phyloP scores from a whole-genome alignment of 768 basidiomycete genomes.

The Boletus huronensis region DNA sequence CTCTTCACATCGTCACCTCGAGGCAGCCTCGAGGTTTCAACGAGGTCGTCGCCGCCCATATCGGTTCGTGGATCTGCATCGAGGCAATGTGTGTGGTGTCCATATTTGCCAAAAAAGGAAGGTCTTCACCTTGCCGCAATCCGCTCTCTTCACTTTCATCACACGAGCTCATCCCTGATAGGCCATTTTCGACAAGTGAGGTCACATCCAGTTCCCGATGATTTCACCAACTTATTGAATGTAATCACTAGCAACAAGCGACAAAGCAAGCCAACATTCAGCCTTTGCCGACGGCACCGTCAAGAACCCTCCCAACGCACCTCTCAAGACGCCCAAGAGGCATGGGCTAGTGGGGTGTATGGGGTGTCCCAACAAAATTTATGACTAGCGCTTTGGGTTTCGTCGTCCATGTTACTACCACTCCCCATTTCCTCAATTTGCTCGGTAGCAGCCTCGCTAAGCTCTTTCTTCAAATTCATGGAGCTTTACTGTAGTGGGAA shows the following conservation, averaged over 20 bases:
- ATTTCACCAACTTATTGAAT: neutral
- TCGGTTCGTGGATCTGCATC: slow-evolving; percentile 30
- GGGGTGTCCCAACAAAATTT: no score
- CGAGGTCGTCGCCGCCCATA: slow-evolving; percentile 23
- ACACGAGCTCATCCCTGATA: neutral
- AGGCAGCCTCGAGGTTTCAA: slow-evolving; percentile 35
- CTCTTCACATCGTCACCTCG: slow-evolving; percentile 40
- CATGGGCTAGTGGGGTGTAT: no score
- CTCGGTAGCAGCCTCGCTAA: no score
- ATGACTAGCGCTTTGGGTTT: no score
- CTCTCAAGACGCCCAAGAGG: no score
- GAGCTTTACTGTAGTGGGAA: no score
- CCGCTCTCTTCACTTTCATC: slow-evolving; percentile 1
- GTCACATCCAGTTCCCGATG: neutral
- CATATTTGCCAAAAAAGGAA: slow-evolving; percentile 7
- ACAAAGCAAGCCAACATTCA: slow-evolving; percentile 8
- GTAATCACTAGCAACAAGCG: neutral
- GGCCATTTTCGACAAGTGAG: neutral
- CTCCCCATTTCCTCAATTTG: no score
- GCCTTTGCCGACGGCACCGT: slow-evolving; percentile 1
- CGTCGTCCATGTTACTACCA: no score
- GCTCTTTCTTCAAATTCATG: no score
- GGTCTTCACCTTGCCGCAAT: slow-evolving; percentile 3
- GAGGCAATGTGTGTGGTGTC: slow-evolving; percentile 2
- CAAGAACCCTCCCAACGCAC: no score